Conservation (phyloP, 2,329 filamentous ascomycete species). For the Diaporthe aspalathi region DNA sequence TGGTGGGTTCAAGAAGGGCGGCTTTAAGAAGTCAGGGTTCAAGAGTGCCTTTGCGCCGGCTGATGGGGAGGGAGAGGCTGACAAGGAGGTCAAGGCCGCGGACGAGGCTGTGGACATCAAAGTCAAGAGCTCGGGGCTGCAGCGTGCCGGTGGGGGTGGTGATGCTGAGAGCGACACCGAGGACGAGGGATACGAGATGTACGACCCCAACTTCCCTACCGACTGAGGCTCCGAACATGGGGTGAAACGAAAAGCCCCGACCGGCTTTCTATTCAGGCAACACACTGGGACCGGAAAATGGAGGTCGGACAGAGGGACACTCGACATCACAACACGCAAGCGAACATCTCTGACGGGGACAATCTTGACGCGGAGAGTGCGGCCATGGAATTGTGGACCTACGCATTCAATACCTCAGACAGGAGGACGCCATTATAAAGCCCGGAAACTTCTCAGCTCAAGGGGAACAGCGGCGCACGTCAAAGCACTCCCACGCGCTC, state of each 20-base stretch:
- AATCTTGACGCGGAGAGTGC: too few relatives aligned
- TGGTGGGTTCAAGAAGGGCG: conserved; percentile 73
- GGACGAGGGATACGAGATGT: conserved; percentile 77
- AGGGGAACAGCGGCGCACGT: too few relatives aligned
- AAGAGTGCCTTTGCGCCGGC: conserved; percentile 78
- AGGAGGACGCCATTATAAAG: not conserved
- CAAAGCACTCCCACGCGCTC: too few relatives aligned
- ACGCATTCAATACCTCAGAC: too few relatives aligned
- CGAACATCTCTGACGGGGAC: not conserved
- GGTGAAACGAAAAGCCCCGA: not conserved
- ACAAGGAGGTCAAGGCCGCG: conserved; percentile 41
- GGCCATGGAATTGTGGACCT: not conserved
- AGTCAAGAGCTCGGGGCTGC: conserved; percentile 42
- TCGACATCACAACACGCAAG: too few relatives aligned
- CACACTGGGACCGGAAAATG: not conserved
- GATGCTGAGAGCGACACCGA: conserved; percentile 72
- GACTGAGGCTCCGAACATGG: conserved; percentile 57
- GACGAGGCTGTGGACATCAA: conserved; percentile 43
- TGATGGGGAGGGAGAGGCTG: conserved; percentile 55
- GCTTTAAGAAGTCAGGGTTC: conserved; percentile 86
- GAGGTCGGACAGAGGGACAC: not conserved
- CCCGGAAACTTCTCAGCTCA: too few relatives aligned
- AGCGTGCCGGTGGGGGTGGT: not conserved
- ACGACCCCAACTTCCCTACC: conserved; percentile 70
- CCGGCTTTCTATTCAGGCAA: not conserved